Evolutionary conservation across 345 rosid genomes (phyloP).

Genomic region (Hypericum perforatum): DNA sequence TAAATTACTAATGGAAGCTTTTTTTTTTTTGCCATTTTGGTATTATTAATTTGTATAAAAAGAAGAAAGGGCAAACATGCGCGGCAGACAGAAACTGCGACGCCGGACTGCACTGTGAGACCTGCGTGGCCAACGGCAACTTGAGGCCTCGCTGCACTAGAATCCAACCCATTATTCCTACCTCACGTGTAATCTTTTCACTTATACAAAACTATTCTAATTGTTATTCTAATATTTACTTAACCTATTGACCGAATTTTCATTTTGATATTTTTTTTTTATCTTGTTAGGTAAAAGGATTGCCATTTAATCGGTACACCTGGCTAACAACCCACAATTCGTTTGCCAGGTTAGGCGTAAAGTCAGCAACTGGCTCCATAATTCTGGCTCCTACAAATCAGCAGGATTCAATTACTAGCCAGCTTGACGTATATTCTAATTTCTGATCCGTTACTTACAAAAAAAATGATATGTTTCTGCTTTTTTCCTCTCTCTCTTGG

Average conservation of each 20-base stretch:
- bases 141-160: slow-evolving; percentile 19
- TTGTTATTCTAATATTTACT: not conserved
- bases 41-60: not conserved
- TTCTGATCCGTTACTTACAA: not conserved
- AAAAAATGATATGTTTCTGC: not conserved
- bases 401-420: slow-evolving; percentile 8
- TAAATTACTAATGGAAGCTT: no score
- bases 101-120: slow-evolving; percentile 20
- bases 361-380: slow-evolving; percentile 8
- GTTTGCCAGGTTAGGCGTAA: slow-evolving; percentile 2
- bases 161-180: slow-evolving; percentile 17
- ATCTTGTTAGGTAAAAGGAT: slow-evolving; percentile 3
- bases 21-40: not conserved
- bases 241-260: not conserved
- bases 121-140: slow-evolving; percentile 19
- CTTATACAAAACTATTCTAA: not conserved
- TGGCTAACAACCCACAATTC: slow-evolving; percentile 11
- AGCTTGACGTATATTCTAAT: not conserved
- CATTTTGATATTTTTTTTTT: not conserved
- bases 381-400: slow-evolving; percentile 1
- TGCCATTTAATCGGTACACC: slow-evolving; percentile 9
- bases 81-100: slow-evolving; percentile 11
- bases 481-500: no score
- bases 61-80: slow-evolving; percentile 17
- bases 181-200: slow-evolving; percentile 12